Percentiles rank a stretch among this genome's conserved stretches.
phyloP scores from a whole-genome alignment of 495 filamentous ascomycete genomes.

The Cryomyces antarcticus region DNA sequence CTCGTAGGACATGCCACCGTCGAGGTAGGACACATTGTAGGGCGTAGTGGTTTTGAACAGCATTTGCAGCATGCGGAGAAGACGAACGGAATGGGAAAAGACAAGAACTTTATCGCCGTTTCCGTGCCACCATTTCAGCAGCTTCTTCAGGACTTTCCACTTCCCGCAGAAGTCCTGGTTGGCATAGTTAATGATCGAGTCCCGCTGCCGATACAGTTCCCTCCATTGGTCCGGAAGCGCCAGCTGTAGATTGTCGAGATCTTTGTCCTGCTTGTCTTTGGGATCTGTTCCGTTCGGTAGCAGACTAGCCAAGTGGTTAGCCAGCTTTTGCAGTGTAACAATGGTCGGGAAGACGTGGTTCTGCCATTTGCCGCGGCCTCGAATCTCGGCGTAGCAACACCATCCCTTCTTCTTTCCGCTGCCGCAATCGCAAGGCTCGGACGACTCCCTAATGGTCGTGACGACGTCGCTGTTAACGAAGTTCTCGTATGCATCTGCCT shows the following conservation, averaged over 20 bases:
- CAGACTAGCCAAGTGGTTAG: conserved; percentile 80
- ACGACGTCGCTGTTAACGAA: conserved; percentile 54
- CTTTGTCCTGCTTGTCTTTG: conserved; percentile 60
- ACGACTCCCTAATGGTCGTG: conserved; percentile 42
- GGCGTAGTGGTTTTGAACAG: conserved; percentile 66
- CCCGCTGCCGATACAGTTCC: conserved; percentile 49
- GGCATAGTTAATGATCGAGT: conserved; percentile 62
- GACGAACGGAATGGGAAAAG: conserved; percentile 73
- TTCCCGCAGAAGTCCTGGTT: conserved; percentile 93
- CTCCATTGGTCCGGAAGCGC: conserved; percentile 62
- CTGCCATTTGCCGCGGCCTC: conserved; percentile 48
- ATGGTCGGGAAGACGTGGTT: conserved; percentile 74
- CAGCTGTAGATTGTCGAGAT: conserved; percentile 54
- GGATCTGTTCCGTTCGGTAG: conserved; percentile 50
- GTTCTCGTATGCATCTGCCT: conserved; percentile 69
- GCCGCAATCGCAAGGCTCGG: conserved; percentile 48
- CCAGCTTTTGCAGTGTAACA: conserved; percentile 59
- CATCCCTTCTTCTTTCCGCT: conserved; percentile 55
- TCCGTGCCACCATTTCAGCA: conserved; percentile 73
- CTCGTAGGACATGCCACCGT: conserved; percentile 70
- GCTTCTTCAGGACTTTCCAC: conserved; percentile 78
- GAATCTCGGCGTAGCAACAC: conserved; percentile 49
- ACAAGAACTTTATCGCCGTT: conserved; percentile 86
- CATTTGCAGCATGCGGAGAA: conserved; percentile 68
- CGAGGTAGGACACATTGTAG: conserved; percentile 82